Base-by-base conservation (phyloP, 2,329 filamentous ascomycete species). In the Malbranchea zuffiana region DNA sequence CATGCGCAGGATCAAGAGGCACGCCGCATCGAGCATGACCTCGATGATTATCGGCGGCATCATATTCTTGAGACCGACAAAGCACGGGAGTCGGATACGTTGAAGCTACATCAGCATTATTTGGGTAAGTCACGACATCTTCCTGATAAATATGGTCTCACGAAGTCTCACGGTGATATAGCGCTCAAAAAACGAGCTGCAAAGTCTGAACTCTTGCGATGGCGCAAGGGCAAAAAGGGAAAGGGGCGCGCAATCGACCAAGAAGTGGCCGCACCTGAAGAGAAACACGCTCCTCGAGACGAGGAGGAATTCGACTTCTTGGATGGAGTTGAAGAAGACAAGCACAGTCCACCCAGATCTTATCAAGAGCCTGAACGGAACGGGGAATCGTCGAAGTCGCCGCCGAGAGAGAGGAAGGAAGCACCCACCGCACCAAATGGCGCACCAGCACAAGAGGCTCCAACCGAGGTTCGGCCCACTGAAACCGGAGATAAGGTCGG, bases 11-110 rank as follows among this genome's bases (percentile, higher is more conserved):
- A 26, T 12, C 32, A 21, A 18, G 29, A 32, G 27, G 27, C 35
- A 2, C 21, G 28, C 13, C 24, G n/a, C 3, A 16, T 44, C 28
- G 36, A 33, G 27, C 35, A 41, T 19, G 29, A 41, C 12, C 38
- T 44, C 25, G 42, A 41, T n/a, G n/a, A n/a, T n/a, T n/a, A n/a
- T n/a, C n/a, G n/a, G n/a, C n/a, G n/a, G n/a, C n/a, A n/a, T n/a
- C n/a, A n/a, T n/a, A n/a, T n/a, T n/a, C n/a, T n/a, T n/a, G n/a
- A n/a, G n/a, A n/a, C n/a, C n/a, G n/a, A n/a, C n/a, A n/a, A n/a
- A n/a, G n/a, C n/a, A n/a, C n/a, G n/a, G n/a, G n/a, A n/a, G n/a
- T n/a, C n/a, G n/a, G n/a, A n/a, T n/a, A n/a, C n/a, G n/a, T n/a
- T n/a, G n/a, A n/a, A n/a, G n/a, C n/a, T n/a, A n/a, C n/a, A n/a